These are phyloP conservation scores for Schizophyllum amplum DNA, from an alignment of 1,284 basidiomycete species.

Conservation along the genomic window DNA sequence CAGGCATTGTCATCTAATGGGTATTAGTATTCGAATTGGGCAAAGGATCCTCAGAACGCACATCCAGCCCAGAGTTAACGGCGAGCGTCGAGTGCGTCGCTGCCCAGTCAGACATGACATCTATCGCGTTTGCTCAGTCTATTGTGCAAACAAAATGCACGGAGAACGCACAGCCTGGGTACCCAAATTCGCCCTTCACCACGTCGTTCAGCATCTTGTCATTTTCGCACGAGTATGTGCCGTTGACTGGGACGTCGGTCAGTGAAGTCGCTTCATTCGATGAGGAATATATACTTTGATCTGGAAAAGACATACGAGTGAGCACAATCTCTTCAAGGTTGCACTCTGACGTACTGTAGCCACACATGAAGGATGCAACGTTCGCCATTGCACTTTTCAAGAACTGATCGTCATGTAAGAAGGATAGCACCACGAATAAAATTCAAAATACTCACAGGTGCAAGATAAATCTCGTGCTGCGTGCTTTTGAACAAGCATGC, in stretches of 20 bases:
- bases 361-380: conserved; percentile 65
- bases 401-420: conserved; percentile 31
- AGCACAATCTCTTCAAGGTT: neutral
- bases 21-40: neutral
- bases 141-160: neutral
- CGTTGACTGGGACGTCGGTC: conserved; percentile 38
- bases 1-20: conserved; percentile 51
- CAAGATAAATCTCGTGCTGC: conserved; percentile 51
- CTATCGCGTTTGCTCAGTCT: conserved; percentile 11
- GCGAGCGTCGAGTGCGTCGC: conserved; percentile 29
- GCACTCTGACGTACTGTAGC: conserved; percentile 39
- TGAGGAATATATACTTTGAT: conserved; percentile 28
- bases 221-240: conserved; percentile 63
- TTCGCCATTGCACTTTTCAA: conserved; percentile 56
- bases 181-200: conserved; percentile 66
- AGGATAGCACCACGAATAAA: neutral
- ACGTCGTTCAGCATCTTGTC: conserved; percentile 60
- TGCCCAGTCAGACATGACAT: conserved; percentile 25
- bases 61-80: conserved; percentile 57
- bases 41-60: conserved; percentile 17
- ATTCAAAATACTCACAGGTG: conserved; percentile 29
- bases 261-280: neutral
- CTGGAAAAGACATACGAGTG: conserved; percentile 16
- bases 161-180: conserved; percentile 51
- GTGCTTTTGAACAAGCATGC: conserved; percentile 12